Percentiles rank a stretch among this genome's conserved stretches.
These are phyloP conservation scores for Acanthamoeba sp. DNA, from an alignment of 208 protist species.

Conservation along the genomic window DNA sequence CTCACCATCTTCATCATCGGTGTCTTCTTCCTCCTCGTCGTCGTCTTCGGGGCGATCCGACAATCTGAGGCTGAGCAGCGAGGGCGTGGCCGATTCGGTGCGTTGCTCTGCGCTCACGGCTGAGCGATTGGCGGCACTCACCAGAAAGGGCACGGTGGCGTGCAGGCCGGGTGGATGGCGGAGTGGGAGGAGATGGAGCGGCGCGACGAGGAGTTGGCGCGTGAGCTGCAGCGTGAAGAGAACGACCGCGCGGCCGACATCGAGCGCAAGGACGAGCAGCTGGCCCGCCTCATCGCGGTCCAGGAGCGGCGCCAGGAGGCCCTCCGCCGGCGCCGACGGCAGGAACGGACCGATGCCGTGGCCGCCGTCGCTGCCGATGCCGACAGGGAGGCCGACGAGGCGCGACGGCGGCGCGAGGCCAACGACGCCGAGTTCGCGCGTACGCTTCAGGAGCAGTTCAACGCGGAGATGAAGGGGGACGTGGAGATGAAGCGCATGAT, in stretches of 20 bases:
- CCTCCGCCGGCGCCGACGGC: neutral
- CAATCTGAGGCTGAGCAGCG: neutral
- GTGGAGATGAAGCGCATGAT: neutral
- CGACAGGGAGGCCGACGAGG: neutral
- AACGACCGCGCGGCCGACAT: neutral
- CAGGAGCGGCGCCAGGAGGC: neutral
- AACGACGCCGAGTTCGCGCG: neutral
- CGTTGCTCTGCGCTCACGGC: neutral
- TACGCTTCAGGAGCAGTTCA: neutral
- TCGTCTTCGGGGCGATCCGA: neutral
- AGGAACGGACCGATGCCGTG: neutral
- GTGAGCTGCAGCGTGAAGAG: neutral
- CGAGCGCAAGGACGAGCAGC: conserved; percentile 1
- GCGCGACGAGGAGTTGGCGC: neutral
- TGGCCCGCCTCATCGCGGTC: neutral
- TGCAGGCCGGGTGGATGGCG: neutral
- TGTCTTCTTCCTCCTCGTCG: neutral
- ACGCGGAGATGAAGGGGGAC: neutral
- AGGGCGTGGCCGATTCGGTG: neutral
- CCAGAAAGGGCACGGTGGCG: neutral
- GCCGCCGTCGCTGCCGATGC: neutral
- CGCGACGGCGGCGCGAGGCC: neutral
- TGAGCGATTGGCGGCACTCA: neutral
- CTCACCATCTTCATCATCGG: neutral
- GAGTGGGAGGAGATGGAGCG: conserved; percentile 11